Evolutionary conservation across 345 rosid species (phyloP).

Genomic region (Salix koriyanagi): DNA sequence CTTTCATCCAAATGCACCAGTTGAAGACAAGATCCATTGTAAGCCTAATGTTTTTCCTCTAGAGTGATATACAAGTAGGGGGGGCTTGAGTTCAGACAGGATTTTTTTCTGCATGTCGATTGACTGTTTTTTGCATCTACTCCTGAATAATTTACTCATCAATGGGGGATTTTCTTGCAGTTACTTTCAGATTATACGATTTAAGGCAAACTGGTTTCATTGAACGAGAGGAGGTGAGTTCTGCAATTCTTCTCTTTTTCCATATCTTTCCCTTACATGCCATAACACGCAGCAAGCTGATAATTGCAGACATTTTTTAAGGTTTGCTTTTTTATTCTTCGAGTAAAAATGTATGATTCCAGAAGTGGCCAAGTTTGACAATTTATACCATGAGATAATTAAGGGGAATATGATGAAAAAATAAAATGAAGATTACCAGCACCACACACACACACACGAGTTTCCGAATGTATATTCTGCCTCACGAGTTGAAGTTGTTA

Average conservation of each 20-base stretch:
- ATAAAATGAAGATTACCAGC: neutral
- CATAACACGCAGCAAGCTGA: neutral
- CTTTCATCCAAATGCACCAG: slow-evolving; percentile 74
- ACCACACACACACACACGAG: too few species aligned
- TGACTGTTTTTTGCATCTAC: neutral
- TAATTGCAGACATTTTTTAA: neutral
- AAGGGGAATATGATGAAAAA: neutral
- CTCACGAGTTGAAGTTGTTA: neutral
- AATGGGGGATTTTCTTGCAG: slow-evolving; percentile 35
- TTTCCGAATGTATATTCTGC: neutral
- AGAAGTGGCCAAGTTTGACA: neutral
- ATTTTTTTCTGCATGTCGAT: neutral
- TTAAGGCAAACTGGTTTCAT: slow-evolving; percentile 82
- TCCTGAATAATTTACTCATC: neutral
- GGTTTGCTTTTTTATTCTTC: neutral
- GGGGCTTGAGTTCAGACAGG: neutral
- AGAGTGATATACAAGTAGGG: neutral
- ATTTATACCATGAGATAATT: neutral
- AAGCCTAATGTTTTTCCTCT: neutral
- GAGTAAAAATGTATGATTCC: neutral
- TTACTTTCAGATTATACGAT: slow-evolving; percentile 83
- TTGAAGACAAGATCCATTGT: slow-evolving; percentile 47
- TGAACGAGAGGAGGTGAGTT: slow-evolving; percentile 76
- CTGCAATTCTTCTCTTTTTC: neutral
- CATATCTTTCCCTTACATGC: neutral